phyloP scores from a whole-genome alignment of 768 basidiomycete genomes.

The Daedaleopsis nitida region DNA sequence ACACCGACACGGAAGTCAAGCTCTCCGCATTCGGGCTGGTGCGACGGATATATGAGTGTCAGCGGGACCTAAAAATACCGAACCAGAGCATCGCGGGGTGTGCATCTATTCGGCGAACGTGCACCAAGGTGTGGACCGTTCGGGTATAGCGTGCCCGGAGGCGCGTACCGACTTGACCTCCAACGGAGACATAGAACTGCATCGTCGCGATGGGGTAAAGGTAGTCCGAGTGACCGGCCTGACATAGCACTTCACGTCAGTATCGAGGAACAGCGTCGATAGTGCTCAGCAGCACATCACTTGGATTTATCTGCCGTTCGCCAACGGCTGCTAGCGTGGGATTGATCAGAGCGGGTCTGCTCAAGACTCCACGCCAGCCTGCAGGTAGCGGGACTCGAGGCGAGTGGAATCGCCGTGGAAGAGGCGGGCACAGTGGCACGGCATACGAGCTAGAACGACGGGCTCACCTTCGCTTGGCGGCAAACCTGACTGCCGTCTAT shows the following conservation, averaged over 20 bases:
- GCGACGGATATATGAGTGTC: no score
- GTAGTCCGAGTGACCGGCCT: background rate
- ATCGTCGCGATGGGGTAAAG: background rate
- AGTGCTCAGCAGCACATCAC: background rate
- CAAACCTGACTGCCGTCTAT: background rate
- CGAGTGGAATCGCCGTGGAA: background rate
- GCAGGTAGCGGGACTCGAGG: background rate
- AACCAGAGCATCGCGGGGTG: no score
- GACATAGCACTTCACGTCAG: background rate
- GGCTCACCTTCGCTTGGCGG: background rate
- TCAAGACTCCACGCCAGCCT: background rate
- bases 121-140: no score
- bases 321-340: constrained; percentile 15
- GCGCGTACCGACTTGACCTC: no score
- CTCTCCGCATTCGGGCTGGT: no score
- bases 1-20: no score
- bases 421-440: background rate
- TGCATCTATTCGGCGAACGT: no score
- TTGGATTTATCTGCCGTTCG: constrained; percentile 2
- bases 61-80: no score
- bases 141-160: no score
- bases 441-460: background rate
- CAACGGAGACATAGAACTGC: background rate
- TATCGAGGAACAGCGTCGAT: background rate
- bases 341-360: background rate